Conservation (phyloP, 768 basidiomycete genomes). For the Suillus clintonianus region DNA sequence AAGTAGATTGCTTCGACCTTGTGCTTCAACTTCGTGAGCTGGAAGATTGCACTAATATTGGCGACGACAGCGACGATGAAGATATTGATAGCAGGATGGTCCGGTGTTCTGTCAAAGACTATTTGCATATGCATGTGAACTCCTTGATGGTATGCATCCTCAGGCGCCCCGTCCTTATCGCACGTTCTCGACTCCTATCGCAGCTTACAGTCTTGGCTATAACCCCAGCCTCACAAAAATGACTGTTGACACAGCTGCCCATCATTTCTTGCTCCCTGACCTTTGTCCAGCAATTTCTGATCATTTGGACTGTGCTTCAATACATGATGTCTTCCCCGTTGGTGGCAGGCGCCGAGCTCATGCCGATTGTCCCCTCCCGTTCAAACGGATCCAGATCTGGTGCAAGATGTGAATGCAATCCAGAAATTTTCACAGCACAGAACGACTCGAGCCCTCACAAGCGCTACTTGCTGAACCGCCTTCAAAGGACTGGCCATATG, state of each 20-base stretch:
- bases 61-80: not conserved
- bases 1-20: not conserved
- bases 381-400: conserved; percentile 30
- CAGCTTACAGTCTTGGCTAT: not conserved
- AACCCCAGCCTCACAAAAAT: not conserved
- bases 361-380: conserved; percentile 13
- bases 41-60: too few relatives aligned
- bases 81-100: not conserved
- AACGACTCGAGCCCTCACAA: conserved; percentile 18
- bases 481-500: too few relatives aligned
- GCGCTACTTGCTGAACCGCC: too few relatives aligned
- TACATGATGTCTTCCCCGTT: not conserved
- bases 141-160: not conserved
- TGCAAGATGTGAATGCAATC: conserved; percentile 23
- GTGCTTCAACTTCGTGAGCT: not conserved
- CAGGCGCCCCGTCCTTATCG: not conserved
- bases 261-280: not conserved
- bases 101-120: not conserved
- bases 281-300: not conserved
- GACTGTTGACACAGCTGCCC: not conserved
- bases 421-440: conserved; percentile 20
- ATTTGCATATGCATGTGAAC: not conserved
- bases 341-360: not conserved
- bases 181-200: not conserved
- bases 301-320: not conserved